Evolutionary conservation across 176 grass and related monocot species (phyloP).

Genomic region (Rhynchospora breviuscula): DNA sequence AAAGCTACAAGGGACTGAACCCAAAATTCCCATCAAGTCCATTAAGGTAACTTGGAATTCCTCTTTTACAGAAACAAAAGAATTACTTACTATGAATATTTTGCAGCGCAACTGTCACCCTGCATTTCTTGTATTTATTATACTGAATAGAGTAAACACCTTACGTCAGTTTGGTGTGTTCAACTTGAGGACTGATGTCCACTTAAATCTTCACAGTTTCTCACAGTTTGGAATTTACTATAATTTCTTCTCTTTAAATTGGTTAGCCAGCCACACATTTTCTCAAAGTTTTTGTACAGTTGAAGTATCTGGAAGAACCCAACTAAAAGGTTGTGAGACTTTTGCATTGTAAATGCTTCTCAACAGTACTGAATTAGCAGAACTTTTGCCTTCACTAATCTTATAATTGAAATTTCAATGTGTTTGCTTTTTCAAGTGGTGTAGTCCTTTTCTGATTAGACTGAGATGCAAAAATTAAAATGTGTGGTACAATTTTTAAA

Average conservation of each 20-base stretch:
- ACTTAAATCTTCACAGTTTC: background rate
- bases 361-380: background rate
- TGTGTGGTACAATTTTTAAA: background rate
- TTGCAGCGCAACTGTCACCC: background rate
- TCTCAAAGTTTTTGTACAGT: background rate
- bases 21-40: conserved; percentile 73
- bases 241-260: background rate
- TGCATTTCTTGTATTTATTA: background rate
- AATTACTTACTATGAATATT: background rate
- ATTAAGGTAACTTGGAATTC: conserved; percentile 19
- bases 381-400: background rate
- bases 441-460: background rate
- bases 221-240: background rate
- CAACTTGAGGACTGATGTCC: background rate
- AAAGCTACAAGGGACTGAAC: conserved; percentile 65
- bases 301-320: background rate
- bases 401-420: background rate
- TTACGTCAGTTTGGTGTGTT: background rate
- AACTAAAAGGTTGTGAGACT: background rate
- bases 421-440: background rate
- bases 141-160: background rate
- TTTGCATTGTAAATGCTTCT: background rate
- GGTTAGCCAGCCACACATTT: background rate
- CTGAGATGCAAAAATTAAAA: conserved; percentile 3
- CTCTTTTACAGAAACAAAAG: background rate